phyloP scores from a whole-genome alignment of 257 asterid genomes.

The Asclepias syriaca region DNA sequence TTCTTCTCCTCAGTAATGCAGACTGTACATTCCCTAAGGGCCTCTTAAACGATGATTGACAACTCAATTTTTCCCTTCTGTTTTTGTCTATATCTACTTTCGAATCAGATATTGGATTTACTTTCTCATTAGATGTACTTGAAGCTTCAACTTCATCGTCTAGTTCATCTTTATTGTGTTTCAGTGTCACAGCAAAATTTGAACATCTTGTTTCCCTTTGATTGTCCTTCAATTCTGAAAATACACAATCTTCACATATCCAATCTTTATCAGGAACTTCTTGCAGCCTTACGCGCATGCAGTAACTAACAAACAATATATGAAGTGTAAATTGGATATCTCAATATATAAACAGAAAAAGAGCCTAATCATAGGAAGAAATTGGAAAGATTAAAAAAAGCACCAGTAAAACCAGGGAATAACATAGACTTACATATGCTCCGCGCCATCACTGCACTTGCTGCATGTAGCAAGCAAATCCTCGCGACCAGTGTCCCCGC shows the following conservation, averaged over 20 bases:
- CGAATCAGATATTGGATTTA: neutral
- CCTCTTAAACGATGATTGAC: neutral
- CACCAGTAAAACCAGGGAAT: neutral
- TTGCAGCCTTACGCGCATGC: conserved; percentile 71
- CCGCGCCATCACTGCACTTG: conserved; percentile 91
- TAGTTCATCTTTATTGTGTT: neutral
- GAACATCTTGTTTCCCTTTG: neutral
- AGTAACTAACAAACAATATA: conserved; percentile 54
- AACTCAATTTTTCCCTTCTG: conserved; percentile 5
- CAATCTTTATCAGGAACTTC: conserved; percentile 81
- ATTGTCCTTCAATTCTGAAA: conserved; percentile 10
- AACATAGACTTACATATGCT: conserved; percentile 66
- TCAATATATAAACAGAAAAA: conserved; percentile 6
- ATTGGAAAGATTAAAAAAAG: neutral
- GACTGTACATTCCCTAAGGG: conserved; percentile 1
- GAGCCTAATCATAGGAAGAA: neutral
- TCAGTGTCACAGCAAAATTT: neutral
- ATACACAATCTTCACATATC: conserved; percentile 84
- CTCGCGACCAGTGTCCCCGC: conserved; percentile 96
- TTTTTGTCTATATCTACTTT: neutral
- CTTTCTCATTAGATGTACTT: neutral
- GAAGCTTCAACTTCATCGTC: neutral
- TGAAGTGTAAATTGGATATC: neutral
- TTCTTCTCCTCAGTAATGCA: conserved; percentile 1
- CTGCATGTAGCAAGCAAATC: conserved; percentile 84